phyloP scores from a whole-genome alignment of 1,139 yeast species.

The Yamadazyma conglobata region DNA sequence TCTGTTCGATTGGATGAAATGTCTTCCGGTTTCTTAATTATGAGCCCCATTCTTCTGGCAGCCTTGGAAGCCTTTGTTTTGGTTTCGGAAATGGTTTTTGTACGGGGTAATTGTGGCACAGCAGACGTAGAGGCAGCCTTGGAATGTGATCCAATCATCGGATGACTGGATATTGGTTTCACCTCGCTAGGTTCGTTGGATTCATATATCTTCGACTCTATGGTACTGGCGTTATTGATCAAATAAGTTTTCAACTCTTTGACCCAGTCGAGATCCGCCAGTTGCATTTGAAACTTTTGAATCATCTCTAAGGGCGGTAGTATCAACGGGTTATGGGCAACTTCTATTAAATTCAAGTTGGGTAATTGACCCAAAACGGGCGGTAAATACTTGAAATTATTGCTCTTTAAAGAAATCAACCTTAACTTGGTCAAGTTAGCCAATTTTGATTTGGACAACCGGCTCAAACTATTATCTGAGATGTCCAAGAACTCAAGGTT shows the following conservation, averaged over 20 bases:
- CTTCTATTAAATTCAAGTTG: conserved; percentile 59
- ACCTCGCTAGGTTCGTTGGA: conserved; percentile 5
- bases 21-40: conserved; percentile 44
- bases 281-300: conserved; percentile 32
- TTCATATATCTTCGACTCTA: conserved; percentile 24
- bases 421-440: conserved; percentile 43
- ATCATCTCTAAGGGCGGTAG: conserved; percentile 45
- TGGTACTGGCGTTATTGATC: conserved; percentile 23
- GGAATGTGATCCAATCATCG: too few species aligned
- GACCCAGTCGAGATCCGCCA: conserved; percentile 53
- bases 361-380: conserved; percentile 51
- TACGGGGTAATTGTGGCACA: conserved; percentile 31
- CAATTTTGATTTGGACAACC: conserved; percentile 39
- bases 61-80: conserved; percentile 60
- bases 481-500: conserved; percentile 66
- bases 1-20: conserved; percentile 6
- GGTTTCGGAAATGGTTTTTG: conserved; percentile 58
- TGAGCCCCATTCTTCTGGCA: conserved; percentile 63
- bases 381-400: conserved; percentile 56
- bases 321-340: conserved; percentile 64
- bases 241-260: conserved; percentile 46
- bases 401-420: conserved; percentile 62
- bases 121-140: conserved; percentile 8
- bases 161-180: conserved; percentile 2
- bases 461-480: conserved; percentile 50